Evolutionary conservation across 495 filamentous ascomycete species (phyloP).

Genomic region (Glarea lozoyensis): DNA sequence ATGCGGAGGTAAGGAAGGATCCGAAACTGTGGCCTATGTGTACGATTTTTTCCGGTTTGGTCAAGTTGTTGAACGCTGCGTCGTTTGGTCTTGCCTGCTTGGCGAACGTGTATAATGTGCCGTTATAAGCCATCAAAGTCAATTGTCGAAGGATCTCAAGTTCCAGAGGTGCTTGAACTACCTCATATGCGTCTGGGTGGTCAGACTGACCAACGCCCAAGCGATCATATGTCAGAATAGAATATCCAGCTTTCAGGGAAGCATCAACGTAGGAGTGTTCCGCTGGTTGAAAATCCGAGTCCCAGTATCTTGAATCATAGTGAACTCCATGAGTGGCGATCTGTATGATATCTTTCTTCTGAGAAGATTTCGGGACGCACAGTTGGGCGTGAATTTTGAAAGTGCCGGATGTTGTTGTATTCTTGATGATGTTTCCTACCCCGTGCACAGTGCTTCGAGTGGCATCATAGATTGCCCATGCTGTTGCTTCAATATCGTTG

Average conservation of each 20-base stretch:
- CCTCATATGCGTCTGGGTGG: slow-evolving; percentile 40
- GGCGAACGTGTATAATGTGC: background rate
- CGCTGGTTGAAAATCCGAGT: slow-evolving; percentile 39
- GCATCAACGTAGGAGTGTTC: slow-evolving; percentile 45
- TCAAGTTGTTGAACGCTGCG: background rate
- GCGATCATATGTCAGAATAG: slow-evolving; percentile 46
- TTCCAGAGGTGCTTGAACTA: slow-evolving; percentile 42
- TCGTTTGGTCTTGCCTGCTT: background rate
- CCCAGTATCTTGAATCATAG: slow-evolving; percentile 42
- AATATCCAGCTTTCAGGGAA: slow-evolving; percentile 39
- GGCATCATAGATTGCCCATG: slow-evolving; percentile 19
- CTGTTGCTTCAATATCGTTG: slow-evolving; percentile 17
- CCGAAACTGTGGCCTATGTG: slow-evolving; percentile 26
- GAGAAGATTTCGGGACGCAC: background rate
- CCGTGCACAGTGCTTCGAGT: slow-evolving; percentile 15
- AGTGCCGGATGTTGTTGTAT: slow-evolving; percentile 19
- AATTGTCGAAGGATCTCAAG: slow-evolving; percentile 38
- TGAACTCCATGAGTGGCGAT: slow-evolving; percentile 6
- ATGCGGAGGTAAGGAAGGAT: slow-evolving; percentile 20
- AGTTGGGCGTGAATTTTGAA: slow-evolving; percentile 3
- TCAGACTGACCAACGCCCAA: slow-evolving; percentile 48
- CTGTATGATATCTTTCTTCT: slow-evolving; percentile 4
- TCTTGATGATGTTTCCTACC: slow-evolving; percentile 17
- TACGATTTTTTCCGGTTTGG: slow-evolving; percentile 18
- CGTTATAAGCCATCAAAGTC: slow-evolving; percentile 33